phyloP scores from a whole-genome alignment of 2,329 filamentous ascomycete genomes.

The Chrysosphaeria jannelii region DNA sequence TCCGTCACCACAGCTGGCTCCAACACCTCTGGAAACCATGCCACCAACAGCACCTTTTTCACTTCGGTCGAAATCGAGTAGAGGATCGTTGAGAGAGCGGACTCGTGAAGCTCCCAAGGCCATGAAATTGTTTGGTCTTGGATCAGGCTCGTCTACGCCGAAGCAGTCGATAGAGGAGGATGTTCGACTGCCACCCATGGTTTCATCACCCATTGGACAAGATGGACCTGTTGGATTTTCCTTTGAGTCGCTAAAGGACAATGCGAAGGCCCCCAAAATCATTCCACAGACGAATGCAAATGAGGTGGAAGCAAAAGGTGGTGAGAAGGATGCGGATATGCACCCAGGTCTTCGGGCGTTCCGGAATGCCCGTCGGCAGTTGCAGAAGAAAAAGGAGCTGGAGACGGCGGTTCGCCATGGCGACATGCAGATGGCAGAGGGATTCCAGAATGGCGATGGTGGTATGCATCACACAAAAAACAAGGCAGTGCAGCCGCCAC shows the following conservation, averaged over 20 bases:
- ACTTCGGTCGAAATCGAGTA: constrained; percentile 20
- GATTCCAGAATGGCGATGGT: no score
- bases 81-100: constrained; percentile 27
- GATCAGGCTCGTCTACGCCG: constrained; percentile 8
- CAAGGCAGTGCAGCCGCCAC: no score
- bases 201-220: neutral
- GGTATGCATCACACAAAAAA: no score
- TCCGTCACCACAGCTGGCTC: constrained; percentile 12
- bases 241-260: constrained; percentile 1
- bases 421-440: no score
- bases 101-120: constrained; percentile 7
- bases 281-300: no score
- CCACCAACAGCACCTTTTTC: constrained; percentile 2
- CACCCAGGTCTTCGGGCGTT: constrained; percentile 25
- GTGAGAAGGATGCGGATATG: constrained; percentile 8
- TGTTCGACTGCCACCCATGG: neutral
- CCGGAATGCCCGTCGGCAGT: constrained; percentile 23
- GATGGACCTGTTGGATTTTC: no score
- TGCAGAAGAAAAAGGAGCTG: constrained; percentile 23
- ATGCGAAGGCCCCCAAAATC: no score
- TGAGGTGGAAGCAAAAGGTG: no score
- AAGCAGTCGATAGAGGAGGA: constrained; percentile 11
- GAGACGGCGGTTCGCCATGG: constrained; percentile 17
- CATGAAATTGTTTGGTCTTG: constrained; percentile 16
- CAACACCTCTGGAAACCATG: constrained; percentile 9